Evolutionary conservation across 75 land plant genomes (phyloP).

Genomic region (Picea sitchensis): DNA sequence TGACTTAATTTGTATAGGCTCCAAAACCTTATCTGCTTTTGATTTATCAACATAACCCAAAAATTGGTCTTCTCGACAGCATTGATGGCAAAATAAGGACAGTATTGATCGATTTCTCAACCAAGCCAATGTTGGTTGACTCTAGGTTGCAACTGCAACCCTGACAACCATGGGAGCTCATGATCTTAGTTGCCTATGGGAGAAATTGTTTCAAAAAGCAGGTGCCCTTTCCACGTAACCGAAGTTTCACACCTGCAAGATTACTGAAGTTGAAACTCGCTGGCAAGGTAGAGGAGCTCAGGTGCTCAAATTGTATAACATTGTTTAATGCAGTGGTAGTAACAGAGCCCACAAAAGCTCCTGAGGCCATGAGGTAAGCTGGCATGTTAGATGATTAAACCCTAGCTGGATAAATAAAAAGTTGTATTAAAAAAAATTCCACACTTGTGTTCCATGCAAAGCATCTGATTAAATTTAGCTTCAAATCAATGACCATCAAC

Average conservation of each 20-base stretch:
- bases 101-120: constrained; percentile 36
- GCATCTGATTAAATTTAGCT: no score
- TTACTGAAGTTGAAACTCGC: neutral
- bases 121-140: constrained; percentile 2
- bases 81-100: constrained; percentile 36
- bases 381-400: neutral
- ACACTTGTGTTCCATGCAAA: no score
- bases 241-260: neutral
- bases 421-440: no score
- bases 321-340: neutral
- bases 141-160: constrained; percentile 38
- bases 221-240: neutral
- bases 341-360: neutral
- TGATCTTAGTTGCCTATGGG: neutral
- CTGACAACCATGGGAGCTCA: neutral
- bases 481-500: no score
- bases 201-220: neutral
- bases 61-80: constrained; percentile 37
- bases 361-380: neutral
- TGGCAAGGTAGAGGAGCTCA: neutral
- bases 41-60: no score
- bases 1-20: no score
- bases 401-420: no score
- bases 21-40: no score
- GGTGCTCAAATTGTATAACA: neutral